These are phyloP conservation scores for Exophiala sp. DNA, from an alignment of 2,329 filamentous ascomycete genomes.

Conservation along the genomic window DNA sequence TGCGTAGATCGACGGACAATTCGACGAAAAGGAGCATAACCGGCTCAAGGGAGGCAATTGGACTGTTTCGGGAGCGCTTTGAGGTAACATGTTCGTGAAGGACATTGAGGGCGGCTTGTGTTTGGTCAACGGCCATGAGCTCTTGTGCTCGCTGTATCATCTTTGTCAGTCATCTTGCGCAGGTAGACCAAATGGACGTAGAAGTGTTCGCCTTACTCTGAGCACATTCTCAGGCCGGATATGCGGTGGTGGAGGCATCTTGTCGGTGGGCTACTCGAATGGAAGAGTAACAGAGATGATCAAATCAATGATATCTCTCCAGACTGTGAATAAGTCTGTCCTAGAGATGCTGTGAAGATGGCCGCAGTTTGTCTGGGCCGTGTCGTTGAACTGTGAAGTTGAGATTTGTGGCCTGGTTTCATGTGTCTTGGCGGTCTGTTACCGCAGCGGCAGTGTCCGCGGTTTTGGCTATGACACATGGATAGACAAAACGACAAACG, in stretches of 20 bases:
- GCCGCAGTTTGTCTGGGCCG: not conserved
- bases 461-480: not conserved
- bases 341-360: constrained; percentile 24
- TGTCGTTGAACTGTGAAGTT: not conserved
- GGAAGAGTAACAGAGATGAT: constrained; percentile 17
- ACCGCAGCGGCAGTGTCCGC: not conserved
- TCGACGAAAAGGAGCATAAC: constrained; percentile 98
- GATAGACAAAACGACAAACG: not conserved
- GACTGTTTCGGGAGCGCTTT: constrained; percentile 95
- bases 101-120: constrained; percentile 84
- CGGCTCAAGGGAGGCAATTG: constrained; percentile 92
- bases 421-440: not conserved
- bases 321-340: constrained; percentile 27
- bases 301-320: constrained; percentile 27
- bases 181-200: constrained; percentile 16
- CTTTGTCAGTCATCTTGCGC: constrained; percentile 23
- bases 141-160: constrained; percentile 75
- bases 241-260: constrained; percentile 90
- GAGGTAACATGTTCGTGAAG: constrained; percentile 99
- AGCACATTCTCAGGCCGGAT: constrained; percentile 99
- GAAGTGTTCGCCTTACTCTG: constrained; percentile 54
- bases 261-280: constrained; percentile 32
- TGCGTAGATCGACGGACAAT: constrained; percentile 93
- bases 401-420: not conserved
- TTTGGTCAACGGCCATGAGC: constrained; percentile 95